phyloP scores from a whole-genome alignment of 257 asterid genomes.

The Nicotiana obtusifolia region DNA sequence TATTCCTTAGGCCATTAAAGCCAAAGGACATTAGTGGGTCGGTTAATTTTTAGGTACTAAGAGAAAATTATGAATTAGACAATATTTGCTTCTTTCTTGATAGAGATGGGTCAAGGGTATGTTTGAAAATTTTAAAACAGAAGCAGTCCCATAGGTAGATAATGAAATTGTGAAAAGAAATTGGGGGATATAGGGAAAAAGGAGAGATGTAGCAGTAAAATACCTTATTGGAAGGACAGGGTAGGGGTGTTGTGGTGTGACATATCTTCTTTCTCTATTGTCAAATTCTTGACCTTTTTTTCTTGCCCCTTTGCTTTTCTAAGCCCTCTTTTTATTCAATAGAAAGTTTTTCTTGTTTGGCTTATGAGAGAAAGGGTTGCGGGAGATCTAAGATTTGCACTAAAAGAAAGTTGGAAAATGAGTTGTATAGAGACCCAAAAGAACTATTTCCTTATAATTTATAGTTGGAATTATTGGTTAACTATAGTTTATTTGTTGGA shows the following conservation, averaged over 20 bases:
- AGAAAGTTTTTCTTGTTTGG: not conserved
- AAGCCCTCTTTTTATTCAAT: not conserved
- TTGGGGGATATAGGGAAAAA: not conserved
- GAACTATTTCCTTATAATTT: not conserved
- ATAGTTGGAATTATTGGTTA: not conserved
- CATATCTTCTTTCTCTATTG: conserved; percentile 15
- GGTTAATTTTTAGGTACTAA: not conserved
- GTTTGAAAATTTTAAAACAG: not conserved
- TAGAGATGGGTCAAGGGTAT: not conserved
- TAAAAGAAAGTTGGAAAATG: not conserved
- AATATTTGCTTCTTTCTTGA: not conserved
- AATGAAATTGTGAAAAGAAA: conserved; percentile 12
- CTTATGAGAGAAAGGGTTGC: not conserved
- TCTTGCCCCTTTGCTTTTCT: not conserved
- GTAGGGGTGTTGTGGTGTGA: conserved; percentile 16
- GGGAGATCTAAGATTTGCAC: conserved; percentile 1
- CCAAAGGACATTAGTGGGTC: not conserved
- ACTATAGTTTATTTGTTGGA: not conserved
- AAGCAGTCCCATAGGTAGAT: not conserved
- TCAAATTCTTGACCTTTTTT: not conserved
- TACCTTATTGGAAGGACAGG: conserved; percentile 20
- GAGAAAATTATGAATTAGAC: conserved; percentile 26
- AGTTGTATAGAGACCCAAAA: conserved; percentile 1
- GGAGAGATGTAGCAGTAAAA: conserved; percentile 6
- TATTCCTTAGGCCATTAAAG: no score